Percentiles rank a stretch among this genome's conserved stretches.
These are phyloP conservation scores for Penicillium samsonianum DNA, from an alignment of 495 filamentous ascomycete species.

Conservation along the genomic window DNA sequence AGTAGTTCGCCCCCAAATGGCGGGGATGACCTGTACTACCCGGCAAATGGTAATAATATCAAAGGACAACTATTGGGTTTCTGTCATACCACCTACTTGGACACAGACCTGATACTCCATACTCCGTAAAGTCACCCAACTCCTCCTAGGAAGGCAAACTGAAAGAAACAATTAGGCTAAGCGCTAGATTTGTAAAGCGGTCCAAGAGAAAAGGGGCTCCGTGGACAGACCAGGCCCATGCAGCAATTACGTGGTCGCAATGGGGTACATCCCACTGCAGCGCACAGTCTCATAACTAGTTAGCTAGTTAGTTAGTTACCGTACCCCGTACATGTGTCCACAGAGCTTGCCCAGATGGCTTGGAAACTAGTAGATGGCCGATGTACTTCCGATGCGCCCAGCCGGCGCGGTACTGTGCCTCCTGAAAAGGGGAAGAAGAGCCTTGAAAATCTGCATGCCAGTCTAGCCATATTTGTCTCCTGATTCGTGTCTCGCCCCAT, in stretches of 20 bases:
- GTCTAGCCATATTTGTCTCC: not conserved
- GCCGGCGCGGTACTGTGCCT: slow-evolving; percentile 5
- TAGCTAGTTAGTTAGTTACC: not conserved
- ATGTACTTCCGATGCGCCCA: slow-evolving; percentile 17
- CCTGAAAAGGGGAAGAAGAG: slow-evolving; percentile 7
- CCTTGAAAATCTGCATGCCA: not conserved
- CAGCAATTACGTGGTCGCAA: slow-evolving; percentile 14
- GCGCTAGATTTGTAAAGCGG: slow-evolving; percentile 9
- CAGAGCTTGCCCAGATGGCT: slow-evolving; percentile 20
- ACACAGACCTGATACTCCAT: slow-evolving; percentile 9
- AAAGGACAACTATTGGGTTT: slow-evolving; percentile 9
- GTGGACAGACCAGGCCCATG: slow-evolving; percentile 11
- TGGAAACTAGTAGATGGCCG: slow-evolving; percentile 24
- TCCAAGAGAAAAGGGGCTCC: slow-evolving; percentile 13
- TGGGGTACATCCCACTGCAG: not conserved
- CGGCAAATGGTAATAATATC: not conserved
- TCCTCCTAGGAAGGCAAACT: not conserved
- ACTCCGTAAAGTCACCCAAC: slow-evolving; percentile 2
- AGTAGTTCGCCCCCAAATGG: slow-evolving; percentile 2
- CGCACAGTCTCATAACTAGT: slow-evolving; percentile 2
- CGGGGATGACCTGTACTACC: slow-evolving; percentile 8
- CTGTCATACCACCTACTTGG: slow-evolving; percentile 15
- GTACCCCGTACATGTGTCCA: slow-evolving; percentile 4
- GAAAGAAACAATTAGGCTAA: slow-evolving; percentile 8
- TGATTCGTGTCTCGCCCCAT: slow-evolving; percentile 1